A percentile compares a stretch with the other conserved stretches of the same genome.
phyloP scores from a whole-genome alignment of 108 stramenopile genomes.

The Fragilaria radians region DNA sequence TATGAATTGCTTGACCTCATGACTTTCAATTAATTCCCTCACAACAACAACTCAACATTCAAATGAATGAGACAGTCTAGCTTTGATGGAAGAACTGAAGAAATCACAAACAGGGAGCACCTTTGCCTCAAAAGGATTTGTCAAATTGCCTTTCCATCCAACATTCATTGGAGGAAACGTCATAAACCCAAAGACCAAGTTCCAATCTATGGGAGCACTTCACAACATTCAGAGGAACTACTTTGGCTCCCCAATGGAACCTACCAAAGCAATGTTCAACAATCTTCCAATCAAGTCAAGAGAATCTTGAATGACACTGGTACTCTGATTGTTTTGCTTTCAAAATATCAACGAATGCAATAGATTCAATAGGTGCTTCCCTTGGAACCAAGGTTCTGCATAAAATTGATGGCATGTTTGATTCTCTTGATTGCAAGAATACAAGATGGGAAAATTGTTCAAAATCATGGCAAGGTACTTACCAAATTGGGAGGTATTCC shows the following conservation, averaged over 20 bases:
- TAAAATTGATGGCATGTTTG: conserved; percentile 8
- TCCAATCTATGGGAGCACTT: too few species aligned
- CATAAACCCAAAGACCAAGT: too few species aligned
- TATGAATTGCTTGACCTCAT: too few species aligned
- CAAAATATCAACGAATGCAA: neutral
- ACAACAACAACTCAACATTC: too few species aligned
- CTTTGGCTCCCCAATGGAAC: neutral
- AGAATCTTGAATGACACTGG: neutral
- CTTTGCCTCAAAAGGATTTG: too few species aligned
- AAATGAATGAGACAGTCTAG: too few species aligned
- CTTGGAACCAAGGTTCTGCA: neutral
- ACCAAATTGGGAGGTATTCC: neutral
- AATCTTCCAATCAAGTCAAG: neutral
- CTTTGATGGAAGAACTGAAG: too few species aligned
- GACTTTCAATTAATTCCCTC: too few species aligned
- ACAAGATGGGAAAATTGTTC: conserved; percentile 18
- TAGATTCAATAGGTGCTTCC: neutral
- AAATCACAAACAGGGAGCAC: too few species aligned
- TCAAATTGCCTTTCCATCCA: too few species aligned
- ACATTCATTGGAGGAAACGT: too few species aligned
- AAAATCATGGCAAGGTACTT: conserved; percentile 10
- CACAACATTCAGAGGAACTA: neutral
- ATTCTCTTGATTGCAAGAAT: conserved; percentile 15
- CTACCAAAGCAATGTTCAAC: neutral
- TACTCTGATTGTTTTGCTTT: neutral